These are phyloP conservation scores for Botryosphaeria dothidea DNA, from an alignment of 2,329 filamentous ascomycete species.

Conservation along the genomic window DNA sequence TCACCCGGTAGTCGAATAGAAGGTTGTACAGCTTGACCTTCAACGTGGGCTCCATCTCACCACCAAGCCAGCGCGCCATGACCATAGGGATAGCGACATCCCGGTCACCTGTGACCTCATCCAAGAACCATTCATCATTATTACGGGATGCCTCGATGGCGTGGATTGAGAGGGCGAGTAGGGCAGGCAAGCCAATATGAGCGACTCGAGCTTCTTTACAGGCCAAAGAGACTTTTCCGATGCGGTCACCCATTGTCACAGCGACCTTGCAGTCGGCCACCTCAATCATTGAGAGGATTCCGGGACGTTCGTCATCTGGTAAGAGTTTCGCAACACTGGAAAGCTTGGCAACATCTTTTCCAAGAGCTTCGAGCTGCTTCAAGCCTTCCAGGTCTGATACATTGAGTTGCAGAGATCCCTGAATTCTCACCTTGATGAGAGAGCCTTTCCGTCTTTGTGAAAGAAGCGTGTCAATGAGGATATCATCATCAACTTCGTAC, in stretches of 20 bases:
- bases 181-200: slow-evolving; percentile 78
- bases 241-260: slow-evolving; percentile 64
- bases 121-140: slow-evolving; percentile 69
- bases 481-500: slow-evolving; percentile 87
- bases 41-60: slow-evolving; percentile 89
- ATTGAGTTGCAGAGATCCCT: neutral
- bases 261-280: slow-evolving; percentile 36
- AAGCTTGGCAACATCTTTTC: slow-evolving; percentile 76
- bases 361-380: slow-evolving; percentile 67
- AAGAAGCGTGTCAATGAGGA: slow-evolving; percentile 88
- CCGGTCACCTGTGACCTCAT: slow-evolving; percentile 52
- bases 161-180: slow-evolving; percentile 76
- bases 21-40: slow-evolving; percentile 86
- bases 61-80: slow-evolving; percentile 87
- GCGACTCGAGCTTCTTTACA: slow-evolving; percentile 32
- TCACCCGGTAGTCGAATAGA: slow-evolving; percentile 84
- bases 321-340: slow-evolving; percentile 91
- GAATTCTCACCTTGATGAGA: slow-evolving; percentile 69
- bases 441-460: slow-evolving; percentile 84
- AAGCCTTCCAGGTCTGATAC: slow-evolving; percentile 67
- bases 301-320: slow-evolving; percentile 91
- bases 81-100: slow-evolving; percentile 63
- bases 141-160: slow-evolving; percentile 65
- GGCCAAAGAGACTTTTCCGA: slow-evolving; percentile 60
- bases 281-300: slow-evolving; percentile 75